Base-by-base conservation (phyloP, 164 flowering plant species). In the Cinnamomum chago region DNA sequence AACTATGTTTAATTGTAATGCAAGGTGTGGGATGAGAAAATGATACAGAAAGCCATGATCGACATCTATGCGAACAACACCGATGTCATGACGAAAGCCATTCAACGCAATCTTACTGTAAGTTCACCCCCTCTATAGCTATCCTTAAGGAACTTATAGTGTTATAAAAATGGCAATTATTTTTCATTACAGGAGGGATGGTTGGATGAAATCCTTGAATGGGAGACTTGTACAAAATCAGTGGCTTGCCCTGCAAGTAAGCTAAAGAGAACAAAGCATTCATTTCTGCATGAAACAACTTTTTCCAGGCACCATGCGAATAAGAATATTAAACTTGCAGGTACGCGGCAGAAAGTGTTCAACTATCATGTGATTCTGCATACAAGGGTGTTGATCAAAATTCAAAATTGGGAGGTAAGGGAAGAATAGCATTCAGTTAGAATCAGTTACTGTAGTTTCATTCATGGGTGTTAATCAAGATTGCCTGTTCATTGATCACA, bases 291-390 rank as follows among this genome's bases (percentile, higher is more conserved):
- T 58, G 24, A 24, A 64, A 22, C 22, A 3, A 64, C 5, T 22
- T 64, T 64, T 23, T 22, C 24, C 28, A 11, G 13, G 28, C 25
- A 22, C 22, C 3, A 15, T 18, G 13, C n/a, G 17, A 14, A 55
- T 15, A 55, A 17, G 15, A 55, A 55, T 4, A 55, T 18, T 15
- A 17, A 55, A 55, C n/a, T 50, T 28, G 72, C 55, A 72, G 75
- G 75, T 62, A 62, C 62, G 75, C 68, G 40, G 40, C 68, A 18
- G 75, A 72, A 66, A 72, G 68, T 60, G 60, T 64, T 4, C 2
- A 50, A 64, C 75, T 72, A 13, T 68, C 58, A n/a, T 72, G 67
- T 24, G 58, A 72, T 33, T 72, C 33, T n/a, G 67, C 75, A 2
- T 72, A 72, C 27, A 62, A 72, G 50, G 68, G 18, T 23, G 67